Evolutionary conservation across 179 eudicot species (phyloP), one percentile per base, ranked within the genome.

Genomic region (Drosera spatulata): DNA sequence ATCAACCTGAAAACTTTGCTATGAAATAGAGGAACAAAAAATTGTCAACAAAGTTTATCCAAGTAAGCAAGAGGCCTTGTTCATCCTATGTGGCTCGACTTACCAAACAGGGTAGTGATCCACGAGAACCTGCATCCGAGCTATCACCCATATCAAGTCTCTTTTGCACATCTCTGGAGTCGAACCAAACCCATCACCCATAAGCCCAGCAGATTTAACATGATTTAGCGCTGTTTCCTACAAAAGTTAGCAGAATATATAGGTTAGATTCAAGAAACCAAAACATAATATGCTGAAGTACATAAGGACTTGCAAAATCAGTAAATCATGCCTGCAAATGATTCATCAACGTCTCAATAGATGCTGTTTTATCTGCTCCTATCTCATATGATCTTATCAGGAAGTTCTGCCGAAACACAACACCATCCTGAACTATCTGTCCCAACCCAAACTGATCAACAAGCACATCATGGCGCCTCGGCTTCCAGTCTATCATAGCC

Each of bases 401-500:
- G 33, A 22, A 22, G 33, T 22, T 22, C 33, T 22, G 33, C 33
- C 33, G 83, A 49, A 84, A 93, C 53, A 79, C 80, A 53, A 86
- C 67, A 15, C 96, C 93, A 68, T 93, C 89, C 50, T 89, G 81
- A 22, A 86, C 95, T 68, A 88, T 82, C 64, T 80, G 74, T 41
- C 96, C 98, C 53, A 84, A 57, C 58, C 91, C 96, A 82, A 91
- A 86, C 5, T 89, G 81, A 61, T 86, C 96, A 46, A 55, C 56
- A 65, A 86, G 83, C 79, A 70, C 66, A 53, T 93, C 96, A 51
- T 91, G 64, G 33, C 91, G 80, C 77, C 75, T 87, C 2, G 88
- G 84, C 64, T 83, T 87, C 90, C 93, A 86, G 69, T 88, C 96
- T 56, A 93, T 85, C 93, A 84, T 89, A 86, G 79, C 88, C 94